These are phyloP conservation scores for Diatrype stigma DNA, from an alignment of 2,329 filamentous ascomycete species.

Conservation along the genomic window DNA sequence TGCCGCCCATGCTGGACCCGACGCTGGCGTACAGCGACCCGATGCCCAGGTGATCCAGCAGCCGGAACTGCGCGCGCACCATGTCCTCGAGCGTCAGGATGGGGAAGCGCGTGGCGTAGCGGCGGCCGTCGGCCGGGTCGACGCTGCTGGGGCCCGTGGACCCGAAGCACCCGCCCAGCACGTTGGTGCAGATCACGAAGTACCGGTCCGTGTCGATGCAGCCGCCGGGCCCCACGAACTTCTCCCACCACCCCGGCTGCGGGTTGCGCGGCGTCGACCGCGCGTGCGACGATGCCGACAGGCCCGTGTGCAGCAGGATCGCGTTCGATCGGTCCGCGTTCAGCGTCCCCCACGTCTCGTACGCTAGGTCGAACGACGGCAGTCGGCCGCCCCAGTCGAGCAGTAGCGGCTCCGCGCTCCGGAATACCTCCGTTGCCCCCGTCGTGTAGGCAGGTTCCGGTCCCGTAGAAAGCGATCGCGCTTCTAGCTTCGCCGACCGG, in stretches of 20 bases:
- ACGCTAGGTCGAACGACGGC: constrained; percentile 83
- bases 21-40: constrained; percentile 83
- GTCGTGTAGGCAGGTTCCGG: constrained; percentile 94
- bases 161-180: constrained; percentile 92
- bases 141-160: constrained; percentile 86
- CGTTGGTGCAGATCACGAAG: constrained; percentile 93
- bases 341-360: constrained; percentile 85
- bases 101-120: constrained; percentile 91
- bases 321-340: constrained; percentile 81
- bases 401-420: constrained; percentile 67
- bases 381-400: constrained; percentile 96
- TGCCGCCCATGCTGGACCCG: constrained; percentile 95
- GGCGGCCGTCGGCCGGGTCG: constrained; percentile 82
- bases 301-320: constrained; percentile 86
- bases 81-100: constrained; percentile 96
- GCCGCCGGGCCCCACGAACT: constrained; percentile 85
- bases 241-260: constrained; percentile 97
- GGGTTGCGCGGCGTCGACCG: constrained; percentile 85
- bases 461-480: constrained; percentile 65
- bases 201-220: constrained; percentile 89
- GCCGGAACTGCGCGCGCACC: constrained; percentile 89
- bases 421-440: constrained; percentile 75
- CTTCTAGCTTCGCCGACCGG: constrained; percentile 69
- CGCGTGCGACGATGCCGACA: constrained; percentile 96
- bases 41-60: constrained; percentile 77